A percentile compares a stretch with the other conserved stretches of the same genome.
phyloP scores from a whole-genome alignment of 129 eudicot species.

The Heracleum sosnowskyi region DNA sequence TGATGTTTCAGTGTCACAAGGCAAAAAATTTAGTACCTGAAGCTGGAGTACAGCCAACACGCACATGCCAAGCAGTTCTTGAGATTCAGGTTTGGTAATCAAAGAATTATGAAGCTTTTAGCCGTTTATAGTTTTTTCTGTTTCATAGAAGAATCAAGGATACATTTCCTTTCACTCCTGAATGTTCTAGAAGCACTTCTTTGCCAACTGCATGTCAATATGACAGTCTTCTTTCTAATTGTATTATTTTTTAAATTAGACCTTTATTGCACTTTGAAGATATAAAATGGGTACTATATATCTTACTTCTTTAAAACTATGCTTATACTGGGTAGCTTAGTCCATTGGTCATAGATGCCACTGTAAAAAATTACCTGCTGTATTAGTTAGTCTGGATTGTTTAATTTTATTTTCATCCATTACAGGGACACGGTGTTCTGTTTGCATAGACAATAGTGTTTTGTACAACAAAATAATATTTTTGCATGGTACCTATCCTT shows the following conservation, averaged over 20 bases:
- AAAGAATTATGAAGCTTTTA: not conserved
- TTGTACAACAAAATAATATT: not conserved
- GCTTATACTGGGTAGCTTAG: not conserved
- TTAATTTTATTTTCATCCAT: not conserved
- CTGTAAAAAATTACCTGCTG: not conserved
- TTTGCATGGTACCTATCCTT: not conserved
- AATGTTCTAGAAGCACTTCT: not conserved
- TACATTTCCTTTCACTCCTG: not conserved
- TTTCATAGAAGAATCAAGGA: not conserved
- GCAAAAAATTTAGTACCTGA: slow-evolving; percentile 99
- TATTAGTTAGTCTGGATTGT: not conserved
- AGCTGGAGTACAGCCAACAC: slow-evolving; percentile 90
- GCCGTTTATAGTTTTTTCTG: not conserved
- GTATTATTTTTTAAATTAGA: not conserved
- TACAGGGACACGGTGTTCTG: not conserved
- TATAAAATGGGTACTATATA: not conserved
- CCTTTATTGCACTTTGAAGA: not conserved
- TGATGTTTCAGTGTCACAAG: slow-evolving; percentile 96
- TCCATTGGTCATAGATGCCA: not conserved
- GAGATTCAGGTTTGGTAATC: slow-evolving; percentile 78
- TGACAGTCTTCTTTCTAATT: not conserved
- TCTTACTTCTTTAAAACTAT: not conserved
- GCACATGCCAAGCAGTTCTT: slow-evolving; percentile 97
- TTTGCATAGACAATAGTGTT: not conserved
- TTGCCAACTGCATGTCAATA: not conserved